Base-by-base conservation (phyloP, 768 basidiomycete genomes). In the Hortiboletus campestris region DNA sequence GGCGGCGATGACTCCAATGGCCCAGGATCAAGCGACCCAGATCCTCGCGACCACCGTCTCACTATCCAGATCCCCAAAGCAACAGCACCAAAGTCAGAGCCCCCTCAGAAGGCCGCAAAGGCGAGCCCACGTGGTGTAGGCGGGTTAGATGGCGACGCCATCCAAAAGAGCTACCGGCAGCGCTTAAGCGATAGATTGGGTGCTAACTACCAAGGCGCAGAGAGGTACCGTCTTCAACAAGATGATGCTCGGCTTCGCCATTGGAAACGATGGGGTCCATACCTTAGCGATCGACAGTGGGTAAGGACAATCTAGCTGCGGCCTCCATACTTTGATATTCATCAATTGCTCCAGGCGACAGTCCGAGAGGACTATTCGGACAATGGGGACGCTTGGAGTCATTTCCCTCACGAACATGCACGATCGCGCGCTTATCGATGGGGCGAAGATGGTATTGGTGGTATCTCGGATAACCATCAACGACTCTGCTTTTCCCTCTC, bases 181-280 rank as follows among this genome's bases (percentile, higher is more conserved):
- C 78, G 84, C 31, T 75, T 97, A 29, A 76, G 78, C 29, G 77
- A 84, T 57, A 73, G 74, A 53, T 76, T 95, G 32, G 91, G 91
- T 2, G 63, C 74, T 4, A 76, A 85, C 34, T 98, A 95, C 70
- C 81, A 85, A 48, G 89, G 91, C 13, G 84, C 83, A 22, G 96
- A 99, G 75, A 84, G 84, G 61, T 78, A 89, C 71, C 84, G 95
- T 46, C 82, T 99, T n/a, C 74, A 84, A 46, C 89, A 98, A 65
- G 91, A 94, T 61, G 85, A 81, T 55, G 77, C 79, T 47, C 87
- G 84, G 62, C 86, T 91, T 61, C 80, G 80, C 47, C 95, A 98
- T 72, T 99, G 97, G 97, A 98, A 98, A 75, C 81, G 92, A 63
- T 98, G 96, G 96, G 97, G 97, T 19, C 97, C 97, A 16, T 99